A percentile compares a stretch with the other conserved stretches of the same genome.
Conservation (phyloP, 805 yeast species). For the Monosporozyma aquatica region DNA sequence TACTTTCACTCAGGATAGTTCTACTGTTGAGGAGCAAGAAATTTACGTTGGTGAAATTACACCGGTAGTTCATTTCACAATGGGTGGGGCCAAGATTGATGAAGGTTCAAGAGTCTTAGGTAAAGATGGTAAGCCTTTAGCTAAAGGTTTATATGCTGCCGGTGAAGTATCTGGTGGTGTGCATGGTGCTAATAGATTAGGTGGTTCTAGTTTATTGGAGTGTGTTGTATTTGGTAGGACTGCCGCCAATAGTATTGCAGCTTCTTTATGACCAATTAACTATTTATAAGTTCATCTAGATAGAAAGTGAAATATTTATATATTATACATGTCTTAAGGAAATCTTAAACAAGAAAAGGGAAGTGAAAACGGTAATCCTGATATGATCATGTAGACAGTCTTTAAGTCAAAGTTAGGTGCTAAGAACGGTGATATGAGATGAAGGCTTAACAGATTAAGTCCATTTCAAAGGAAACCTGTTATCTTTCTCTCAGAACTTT, state of each 20-base stretch:
- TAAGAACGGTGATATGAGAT: too few species aligned
- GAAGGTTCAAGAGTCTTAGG: constrained; percentile 36
- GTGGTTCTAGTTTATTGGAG: constrained; percentile 49
- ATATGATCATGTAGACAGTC: too few species aligned
- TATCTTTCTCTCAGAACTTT: too few species aligned
- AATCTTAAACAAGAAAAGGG: too few species aligned
- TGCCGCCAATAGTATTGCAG: constrained; percentile 34
- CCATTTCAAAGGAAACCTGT: too few species aligned
- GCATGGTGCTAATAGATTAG: constrained; percentile 54
- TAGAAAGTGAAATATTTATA: too few species aligned
- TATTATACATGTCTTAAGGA: too few species aligned
- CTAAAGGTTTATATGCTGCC: constrained; percentile 46
- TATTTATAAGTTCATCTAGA: too few species aligned
- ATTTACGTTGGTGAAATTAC: constrained; percentile 45
- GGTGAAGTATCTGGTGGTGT: constrained; percentile 67
- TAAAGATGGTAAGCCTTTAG: constrained; percentile 25
- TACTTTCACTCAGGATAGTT: constrained; percentile 23
- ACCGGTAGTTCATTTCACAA: constrained; percentile 58
- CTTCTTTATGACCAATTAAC: background rate
- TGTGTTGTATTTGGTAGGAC: constrained; percentile 54
- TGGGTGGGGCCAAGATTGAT: constrained; percentile 56
- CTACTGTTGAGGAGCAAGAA: constrained; percentile 21
- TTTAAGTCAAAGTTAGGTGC: too few species aligned
- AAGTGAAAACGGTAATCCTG: too few species aligned
- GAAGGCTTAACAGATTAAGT: too few species aligned